Conservation (phyloP, 768 basidiomycete genomes). For the Gloeopeniophorella convolvens region DNA sequence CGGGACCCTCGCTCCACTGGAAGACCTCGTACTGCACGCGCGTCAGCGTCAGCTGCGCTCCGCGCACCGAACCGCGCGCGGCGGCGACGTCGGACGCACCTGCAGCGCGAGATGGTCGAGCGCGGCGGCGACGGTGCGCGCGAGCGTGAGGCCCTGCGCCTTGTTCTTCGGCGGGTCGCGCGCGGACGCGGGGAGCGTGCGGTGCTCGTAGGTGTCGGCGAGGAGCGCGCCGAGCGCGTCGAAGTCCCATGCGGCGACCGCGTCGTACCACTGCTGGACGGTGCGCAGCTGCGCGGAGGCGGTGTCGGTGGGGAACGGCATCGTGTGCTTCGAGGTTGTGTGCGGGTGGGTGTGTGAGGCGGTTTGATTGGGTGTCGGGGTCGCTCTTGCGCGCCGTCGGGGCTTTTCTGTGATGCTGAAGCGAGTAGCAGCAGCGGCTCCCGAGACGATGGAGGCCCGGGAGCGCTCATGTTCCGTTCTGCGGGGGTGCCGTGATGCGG, state of each 20-base stretch:
- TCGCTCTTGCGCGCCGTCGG: no score
- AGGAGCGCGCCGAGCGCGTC: background rate
- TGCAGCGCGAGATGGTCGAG: background rate
- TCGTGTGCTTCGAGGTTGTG: no score
- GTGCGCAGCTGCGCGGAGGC: constrained; percentile 7
- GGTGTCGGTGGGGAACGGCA: background rate
- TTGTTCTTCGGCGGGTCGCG: constrained; percentile 2
- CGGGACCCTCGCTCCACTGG: background rate
- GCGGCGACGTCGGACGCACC: no score
- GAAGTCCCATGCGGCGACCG: constrained; percentile 3
- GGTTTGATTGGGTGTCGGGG: no score
- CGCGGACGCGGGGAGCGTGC: constrained; percentile 1
- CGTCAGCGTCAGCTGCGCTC: no score
- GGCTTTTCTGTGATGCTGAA: no score
- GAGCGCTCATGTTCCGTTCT: no score
- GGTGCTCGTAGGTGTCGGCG: background rate
- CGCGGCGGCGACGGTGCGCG: background rate
- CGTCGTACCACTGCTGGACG: constrained; percentile 2
- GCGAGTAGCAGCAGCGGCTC: no score
- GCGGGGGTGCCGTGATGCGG: no score
- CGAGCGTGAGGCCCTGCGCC: background rate
- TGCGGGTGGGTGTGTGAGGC: background rate
- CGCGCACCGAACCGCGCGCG: no score
- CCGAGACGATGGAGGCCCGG: no score
- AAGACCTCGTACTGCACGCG: constrained; percentile 11